These are phyloP conservation scores for Magnusiomyces fungicola DNA, from an alignment of 1,139 yeast genomes.

Conservation along the genomic window DNA sequence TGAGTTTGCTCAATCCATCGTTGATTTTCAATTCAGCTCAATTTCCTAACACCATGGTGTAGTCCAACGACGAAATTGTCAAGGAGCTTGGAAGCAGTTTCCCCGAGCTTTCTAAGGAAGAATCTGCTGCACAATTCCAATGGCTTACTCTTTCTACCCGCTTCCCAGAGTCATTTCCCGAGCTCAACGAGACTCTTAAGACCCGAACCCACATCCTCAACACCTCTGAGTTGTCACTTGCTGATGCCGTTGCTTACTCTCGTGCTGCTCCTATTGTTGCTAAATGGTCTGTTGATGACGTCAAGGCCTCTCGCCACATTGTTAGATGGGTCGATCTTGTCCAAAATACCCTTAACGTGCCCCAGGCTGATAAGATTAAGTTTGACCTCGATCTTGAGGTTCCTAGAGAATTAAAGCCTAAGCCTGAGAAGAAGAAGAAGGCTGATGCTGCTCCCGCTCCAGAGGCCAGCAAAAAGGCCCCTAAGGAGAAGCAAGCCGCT, in stretches of 20 bases:
- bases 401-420: constrained; percentile 61
- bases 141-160: constrained; percentile 66
- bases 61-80: constrained; percentile 21
- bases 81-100: constrained; percentile 18
- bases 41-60: too few relatives aligned
- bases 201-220: constrained; percentile 65
- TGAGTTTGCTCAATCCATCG: too few relatives aligned
- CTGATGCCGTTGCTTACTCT: constrained; percentile 64
- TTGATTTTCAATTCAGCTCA: too few relatives aligned
- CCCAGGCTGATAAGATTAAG: constrained; percentile 45
- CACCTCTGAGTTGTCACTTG: constrained; percentile 48
- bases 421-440: constrained; percentile 39
- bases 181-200: constrained; percentile 65
- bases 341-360: constrained; percentile 54
- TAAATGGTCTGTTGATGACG: constrained; percentile 50
- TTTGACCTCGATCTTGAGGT: constrained; percentile 55
- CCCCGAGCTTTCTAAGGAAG: constrained; percentile 30
- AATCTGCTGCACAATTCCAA: constrained; percentile 72
- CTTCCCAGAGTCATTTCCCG: constrained; percentile 46
- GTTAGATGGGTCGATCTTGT: constrained; percentile 87
- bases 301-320: constrained; percentile 63
- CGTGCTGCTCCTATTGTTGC: constrained; percentile 54
- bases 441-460: constrained; percentile 21
- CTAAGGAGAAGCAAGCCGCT: constrained; percentile 35
- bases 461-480: constrained; percentile 27